These are phyloP conservation scores for Neurospora sp. DNA, from an alignment of 495 filamentous ascomycete genomes.

Conservation along the genomic window DNA sequence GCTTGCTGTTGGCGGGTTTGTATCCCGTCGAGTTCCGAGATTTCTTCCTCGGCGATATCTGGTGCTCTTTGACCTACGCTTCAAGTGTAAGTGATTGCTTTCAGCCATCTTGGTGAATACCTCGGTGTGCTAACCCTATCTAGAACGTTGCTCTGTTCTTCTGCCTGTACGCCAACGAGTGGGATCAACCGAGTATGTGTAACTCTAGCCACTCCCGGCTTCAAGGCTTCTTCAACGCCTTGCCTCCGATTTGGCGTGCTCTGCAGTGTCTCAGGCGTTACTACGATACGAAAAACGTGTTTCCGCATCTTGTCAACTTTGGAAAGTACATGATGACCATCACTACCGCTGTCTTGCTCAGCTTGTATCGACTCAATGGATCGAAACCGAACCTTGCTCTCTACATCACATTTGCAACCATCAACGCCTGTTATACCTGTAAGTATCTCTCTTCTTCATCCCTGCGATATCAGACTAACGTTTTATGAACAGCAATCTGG, in stretches of 20 bases:
- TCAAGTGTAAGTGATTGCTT: conserved; percentile 58
- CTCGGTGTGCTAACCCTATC: not conserved
- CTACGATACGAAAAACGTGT: conserved; percentile 70
- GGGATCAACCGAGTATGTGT: conserved; percentile 61
- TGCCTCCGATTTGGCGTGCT: conserved; percentile 81
- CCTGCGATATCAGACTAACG: not conserved
- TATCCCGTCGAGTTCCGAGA: conserved; percentile 95
- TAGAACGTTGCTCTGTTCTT: conserved; percentile 90
- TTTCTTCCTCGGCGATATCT: conserved; percentile 96
- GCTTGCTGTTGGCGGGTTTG: conserved; percentile 70
- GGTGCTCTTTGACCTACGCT: conserved; percentile 84
- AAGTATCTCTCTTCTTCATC: conserved; percentile 19
- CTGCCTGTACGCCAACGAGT: conserved; percentile 74
- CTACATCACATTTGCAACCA: conserved; percentile 67
- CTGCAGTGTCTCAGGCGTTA: conserved; percentile 90
- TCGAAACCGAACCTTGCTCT: conserved; percentile 41
- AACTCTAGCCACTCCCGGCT: conserved; percentile 78
- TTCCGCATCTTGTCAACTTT: conserved; percentile 87
- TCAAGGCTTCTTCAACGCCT: conserved; percentile 73
- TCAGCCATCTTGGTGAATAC: not conserved
- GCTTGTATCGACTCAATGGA: conserved; percentile 68
- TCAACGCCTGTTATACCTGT: conserved; percentile 78
- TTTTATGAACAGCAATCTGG: conserved; percentile 55
- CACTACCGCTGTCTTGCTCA: conserved; percentile 62
- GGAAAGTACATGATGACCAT: conserved; percentile 87